Evolutionary conservation across 176 grass and related monocot species (phyloP).

Genomic region (Poa pratensis): DNA sequence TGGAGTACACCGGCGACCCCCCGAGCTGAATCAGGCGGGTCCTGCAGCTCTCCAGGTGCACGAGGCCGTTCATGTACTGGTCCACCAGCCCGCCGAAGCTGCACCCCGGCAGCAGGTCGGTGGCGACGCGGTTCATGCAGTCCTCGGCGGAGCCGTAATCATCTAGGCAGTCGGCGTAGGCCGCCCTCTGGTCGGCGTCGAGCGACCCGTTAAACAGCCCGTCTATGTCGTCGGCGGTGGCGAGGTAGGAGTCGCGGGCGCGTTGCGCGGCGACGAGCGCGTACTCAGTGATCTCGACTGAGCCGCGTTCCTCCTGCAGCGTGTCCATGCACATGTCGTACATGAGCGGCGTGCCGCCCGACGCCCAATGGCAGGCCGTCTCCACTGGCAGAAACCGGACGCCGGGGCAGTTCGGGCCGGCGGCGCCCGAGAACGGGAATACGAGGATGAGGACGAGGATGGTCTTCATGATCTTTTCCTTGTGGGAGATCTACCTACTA

Average conservation of each 20-base stretch:
- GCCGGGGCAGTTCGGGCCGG: not conserved
- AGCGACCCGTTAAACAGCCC: no score
- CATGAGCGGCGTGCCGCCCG: not conserved
- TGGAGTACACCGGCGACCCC: no score
- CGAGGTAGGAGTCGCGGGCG: not conserved
- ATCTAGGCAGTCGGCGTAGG: no score
- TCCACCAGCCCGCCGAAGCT: no score
- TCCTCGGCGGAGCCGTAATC: no score
- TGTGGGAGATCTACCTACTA: not conserved
- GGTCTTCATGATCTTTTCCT: not conserved
- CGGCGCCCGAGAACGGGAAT: not conserved
- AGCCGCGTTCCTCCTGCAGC: not conserved
- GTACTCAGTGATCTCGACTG: not conserved
- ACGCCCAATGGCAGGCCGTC: not conserved
- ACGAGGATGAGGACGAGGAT: not conserved
- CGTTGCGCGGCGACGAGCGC: not conserved
- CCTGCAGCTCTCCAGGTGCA: no score
- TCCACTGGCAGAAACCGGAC: not conserved
- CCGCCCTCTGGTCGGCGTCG: no score
- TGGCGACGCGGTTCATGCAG: no score
- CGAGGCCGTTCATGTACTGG: no score
- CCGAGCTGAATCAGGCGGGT: no score
- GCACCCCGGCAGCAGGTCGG: no score
- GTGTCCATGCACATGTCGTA: constrained; percentile 15
- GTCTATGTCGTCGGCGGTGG: no score